Evolutionary conservation across 495 filamentous ascomycete species (phyloP).

Genomic region (Parmelia sp.): DNA sequence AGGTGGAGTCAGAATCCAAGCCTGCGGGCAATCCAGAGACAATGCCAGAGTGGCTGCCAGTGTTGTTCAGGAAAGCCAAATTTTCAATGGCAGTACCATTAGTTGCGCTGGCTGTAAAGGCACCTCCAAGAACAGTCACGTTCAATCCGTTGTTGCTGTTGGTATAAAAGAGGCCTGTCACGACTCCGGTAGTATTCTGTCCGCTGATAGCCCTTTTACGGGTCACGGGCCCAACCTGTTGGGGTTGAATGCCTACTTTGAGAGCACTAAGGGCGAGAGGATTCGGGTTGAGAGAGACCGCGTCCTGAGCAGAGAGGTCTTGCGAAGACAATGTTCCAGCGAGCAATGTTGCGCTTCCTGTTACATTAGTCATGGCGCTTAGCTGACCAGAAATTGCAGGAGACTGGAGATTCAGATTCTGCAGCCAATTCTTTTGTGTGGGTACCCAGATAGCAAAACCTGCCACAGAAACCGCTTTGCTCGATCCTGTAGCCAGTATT

Average conservation of each 20-base stretch:
- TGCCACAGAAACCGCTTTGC: conserved; percentile 50
- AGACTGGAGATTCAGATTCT: conserved; percentile 63
- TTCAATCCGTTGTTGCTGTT: conserved; percentile 52
- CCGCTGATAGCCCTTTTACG: conserved; percentile 53
- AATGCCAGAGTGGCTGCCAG: conserved; percentile 42
- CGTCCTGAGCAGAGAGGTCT: conserved; percentile 59
- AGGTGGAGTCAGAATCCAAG: conserved; percentile 63
- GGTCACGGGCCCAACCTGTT: conserved; percentile 32
- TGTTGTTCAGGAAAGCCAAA: conserved; percentile 64
- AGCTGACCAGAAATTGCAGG: conserved; percentile 65
- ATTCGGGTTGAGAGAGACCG: conserved; percentile 53
- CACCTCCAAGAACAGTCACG: conserved; percentile 80
- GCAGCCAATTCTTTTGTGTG: conserved; percentile 78
- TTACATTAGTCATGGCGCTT: conserved; percentile 56
- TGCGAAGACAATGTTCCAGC: conserved; percentile 73
- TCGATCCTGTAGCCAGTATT: conserved; percentile 59
- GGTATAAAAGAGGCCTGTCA: conserved; percentile 72
- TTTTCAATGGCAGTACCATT: conserved; percentile 71
- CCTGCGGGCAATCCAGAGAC: conserved; percentile 65
- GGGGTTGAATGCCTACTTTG: conserved; percentile 52
- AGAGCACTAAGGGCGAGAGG: conserved; percentile 48
- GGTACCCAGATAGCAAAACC: conserved; percentile 96
- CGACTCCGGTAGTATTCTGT: conserved; percentile 54
- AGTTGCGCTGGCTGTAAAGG: conserved; percentile 65
- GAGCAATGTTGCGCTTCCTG: conserved; percentile 58